Conservation (phyloP, 176 grass and related monocot species). For the Pontederia crassipes region DNA sequence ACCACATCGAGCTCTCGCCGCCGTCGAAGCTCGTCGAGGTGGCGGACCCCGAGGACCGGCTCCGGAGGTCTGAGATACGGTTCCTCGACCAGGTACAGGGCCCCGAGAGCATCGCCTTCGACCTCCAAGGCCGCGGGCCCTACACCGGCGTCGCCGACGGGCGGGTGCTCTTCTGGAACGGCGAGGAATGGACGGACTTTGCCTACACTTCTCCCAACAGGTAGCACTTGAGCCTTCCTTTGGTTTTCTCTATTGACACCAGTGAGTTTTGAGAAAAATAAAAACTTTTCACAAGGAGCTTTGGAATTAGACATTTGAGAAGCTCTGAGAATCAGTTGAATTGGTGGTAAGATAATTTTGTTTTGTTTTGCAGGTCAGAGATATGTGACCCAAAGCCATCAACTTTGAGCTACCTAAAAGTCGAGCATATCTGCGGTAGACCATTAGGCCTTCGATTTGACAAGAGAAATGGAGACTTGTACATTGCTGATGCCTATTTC, state of each 20-base stretch:
- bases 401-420: constrained; percentile 54
- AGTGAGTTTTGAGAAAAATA: background rate
- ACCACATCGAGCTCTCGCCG: constrained; percentile 34
- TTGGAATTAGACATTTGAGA: too few species aligned
- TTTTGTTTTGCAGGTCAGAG: constrained; percentile 16
- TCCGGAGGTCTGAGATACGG: constrained; percentile 57
- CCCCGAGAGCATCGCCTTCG: constrained; percentile 84
- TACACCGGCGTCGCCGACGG: constrained; percentile 91
- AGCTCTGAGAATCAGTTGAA: background rate
- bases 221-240: constrained; percentile 6
- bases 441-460: constrained; percentile 77
- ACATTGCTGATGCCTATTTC: constrained; percentile 90
- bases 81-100: constrained; percentile 81
- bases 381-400: constrained; percentile 63
- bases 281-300: too few species aligned
- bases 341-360: background rate
- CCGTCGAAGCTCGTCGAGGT: constrained; percentile 39
- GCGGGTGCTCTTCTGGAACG: constrained; percentile 72
- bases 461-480: constrained; percentile 53
- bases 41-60: constrained; percentile 43
- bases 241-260: background rate
- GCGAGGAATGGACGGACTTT: constrained; percentile 55
- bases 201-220: constrained; percentile 67
- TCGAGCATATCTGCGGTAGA: constrained; percentile 85
- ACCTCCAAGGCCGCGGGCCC: constrained; percentile 65